Evolutionary conservation across 2,329 filamentous ascomycete genomes (phyloP).

Genomic region (Chaetomiaceae sp.): DNA sequence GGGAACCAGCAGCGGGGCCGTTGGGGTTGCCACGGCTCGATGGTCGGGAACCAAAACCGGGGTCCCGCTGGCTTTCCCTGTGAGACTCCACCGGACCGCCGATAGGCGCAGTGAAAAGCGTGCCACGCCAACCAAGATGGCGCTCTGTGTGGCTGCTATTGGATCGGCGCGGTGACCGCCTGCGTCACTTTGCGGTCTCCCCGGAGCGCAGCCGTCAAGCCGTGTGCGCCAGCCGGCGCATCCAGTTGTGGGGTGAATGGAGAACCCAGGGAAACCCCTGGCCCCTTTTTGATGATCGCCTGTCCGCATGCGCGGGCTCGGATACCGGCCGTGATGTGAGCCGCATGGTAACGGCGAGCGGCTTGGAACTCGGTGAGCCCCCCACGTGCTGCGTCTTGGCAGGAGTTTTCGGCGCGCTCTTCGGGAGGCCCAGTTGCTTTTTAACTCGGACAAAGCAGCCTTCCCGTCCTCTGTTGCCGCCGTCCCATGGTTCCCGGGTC

Average conservation of each 20-base stretch:
- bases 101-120: not conserved
- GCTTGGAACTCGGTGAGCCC: not conserved
- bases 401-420: not conserved
- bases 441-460: not conserved
- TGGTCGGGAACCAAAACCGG: slow-evolving; percentile 13
- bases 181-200: not conserved
- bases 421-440: not conserved
- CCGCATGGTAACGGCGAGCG: slow-evolving; percentile 9
- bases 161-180: not conserved
- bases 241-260: not conserved
- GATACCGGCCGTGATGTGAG: slow-evolving; percentile 1
- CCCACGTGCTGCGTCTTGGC: not conserved
- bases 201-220: slow-evolving; percentile 2
- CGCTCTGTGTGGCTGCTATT: not conserved
- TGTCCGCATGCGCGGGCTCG: not conserved
- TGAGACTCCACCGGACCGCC: not conserved
- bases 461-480: not conserved
- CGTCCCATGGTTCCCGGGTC: no score
- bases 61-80: not conserved
- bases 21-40: slow-evolving; percentile 13
- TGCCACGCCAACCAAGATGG: not conserved
- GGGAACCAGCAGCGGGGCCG: slow-evolving; percentile 22
- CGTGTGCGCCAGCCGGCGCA: not conserved
- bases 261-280: not conserved
- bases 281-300: not conserved